Evolutionary conservation across 2,329 filamentous ascomycete genomes (phyloP).

Genomic region (Tetracladium maxilliforme): DNA sequence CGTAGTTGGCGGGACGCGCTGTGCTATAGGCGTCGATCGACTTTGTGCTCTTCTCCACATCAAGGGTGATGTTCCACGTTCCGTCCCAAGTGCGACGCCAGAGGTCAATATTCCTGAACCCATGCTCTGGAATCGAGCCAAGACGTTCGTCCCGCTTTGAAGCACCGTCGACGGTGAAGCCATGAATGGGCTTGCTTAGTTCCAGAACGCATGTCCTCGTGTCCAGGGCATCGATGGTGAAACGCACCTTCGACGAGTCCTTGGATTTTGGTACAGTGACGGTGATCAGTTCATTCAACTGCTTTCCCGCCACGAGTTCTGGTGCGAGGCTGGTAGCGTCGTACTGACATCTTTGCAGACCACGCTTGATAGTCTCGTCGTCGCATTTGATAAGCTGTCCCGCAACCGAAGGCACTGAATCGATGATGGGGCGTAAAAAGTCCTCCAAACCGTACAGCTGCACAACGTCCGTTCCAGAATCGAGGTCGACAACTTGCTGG

Average conservation of each 20-base stretch:
- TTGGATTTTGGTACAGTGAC: conserved; percentile 39
- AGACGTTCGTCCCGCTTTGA: conserved; percentile 48
- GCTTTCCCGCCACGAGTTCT: conserved; percentile 36
- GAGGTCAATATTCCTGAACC: conserved; percentile 55
- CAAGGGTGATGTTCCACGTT: conserved; percentile 50
- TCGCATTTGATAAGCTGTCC: conserved; percentile 44
- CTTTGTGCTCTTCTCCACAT: conserved; percentile 49
- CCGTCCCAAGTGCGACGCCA: conserved; percentile 73
- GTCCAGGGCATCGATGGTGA: conserved; percentile 57
- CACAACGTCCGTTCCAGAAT: conserved; percentile 54
- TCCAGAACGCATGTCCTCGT: conserved; percentile 65
- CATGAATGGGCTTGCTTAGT: conserved; percentile 53
- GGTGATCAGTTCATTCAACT: conserved; percentile 44
- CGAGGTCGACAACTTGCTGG: conserved; percentile 65
- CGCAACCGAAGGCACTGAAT: conserved; percentile 53
- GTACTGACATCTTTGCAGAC: conserved; percentile 56
- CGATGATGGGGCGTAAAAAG: conserved; percentile 53
- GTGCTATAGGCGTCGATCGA: conserved; percentile 3
- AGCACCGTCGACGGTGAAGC: conserved; percentile 48
- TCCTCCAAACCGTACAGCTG: conserved; percentile 52
- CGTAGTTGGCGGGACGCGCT: conserved; percentile 8
- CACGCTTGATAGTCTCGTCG: conserved; percentile 22
- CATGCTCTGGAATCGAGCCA: conserved; percentile 43
- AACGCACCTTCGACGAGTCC: conserved; percentile 33
- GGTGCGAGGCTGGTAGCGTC: conserved; percentile 54